These are phyloP conservation scores for Salisapilia sapeloensis DNA, from an alignment of 352 stramenopile genomes.

Conservation along the genomic window DNA sequence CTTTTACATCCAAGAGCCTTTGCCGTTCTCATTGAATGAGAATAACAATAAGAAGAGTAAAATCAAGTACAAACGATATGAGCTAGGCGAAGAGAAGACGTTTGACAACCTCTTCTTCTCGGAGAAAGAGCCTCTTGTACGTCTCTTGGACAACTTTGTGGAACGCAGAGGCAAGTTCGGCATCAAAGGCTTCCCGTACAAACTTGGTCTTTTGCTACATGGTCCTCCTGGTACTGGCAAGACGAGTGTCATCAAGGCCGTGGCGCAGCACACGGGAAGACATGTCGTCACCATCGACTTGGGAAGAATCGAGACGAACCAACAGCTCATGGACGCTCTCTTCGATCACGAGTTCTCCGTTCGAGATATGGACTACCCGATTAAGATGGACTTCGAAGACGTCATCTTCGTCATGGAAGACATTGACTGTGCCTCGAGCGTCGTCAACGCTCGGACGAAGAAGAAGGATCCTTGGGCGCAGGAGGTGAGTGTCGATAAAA, in stretches of 20 bases:
- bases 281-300: slow-evolving; percentile 71
- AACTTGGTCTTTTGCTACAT: slow-evolving; percentile 75
- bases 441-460: slow-evolving; percentile 30
- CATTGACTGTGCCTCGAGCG: slow-evolving; percentile 65
- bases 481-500: background rate
- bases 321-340: slow-evolving; percentile 66
- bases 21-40: slow-evolving; percentile 2
- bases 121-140: slow-evolving; percentile 52
- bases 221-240: slow-evolving; percentile 82
- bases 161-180: slow-evolving; percentile 59
- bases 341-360: slow-evolving; percentile 63
- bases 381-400: slow-evolving; percentile 62
- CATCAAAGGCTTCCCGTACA: slow-evolving; percentile 81
- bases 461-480: background rate
- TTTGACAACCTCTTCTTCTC: slow-evolving; percentile 82
- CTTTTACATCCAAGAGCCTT: slow-evolving; percentile 17
- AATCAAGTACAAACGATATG: slow-evolving; percentile 49
- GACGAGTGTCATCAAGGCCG: slow-evolving; percentile 80
- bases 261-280: slow-evolving; percentile 60
- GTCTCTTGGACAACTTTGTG: slow-evolving; percentile 62
- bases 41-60: background rate
- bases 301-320: slow-evolving; percentile 60
- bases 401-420: slow-evolving; percentile 87
- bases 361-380: slow-evolving; percentile 32
- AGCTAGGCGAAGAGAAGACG: slow-evolving; percentile 70